Conservation (phyloP, 352 stramenopile genomes). For the Phytophthora sp. region DNA sequence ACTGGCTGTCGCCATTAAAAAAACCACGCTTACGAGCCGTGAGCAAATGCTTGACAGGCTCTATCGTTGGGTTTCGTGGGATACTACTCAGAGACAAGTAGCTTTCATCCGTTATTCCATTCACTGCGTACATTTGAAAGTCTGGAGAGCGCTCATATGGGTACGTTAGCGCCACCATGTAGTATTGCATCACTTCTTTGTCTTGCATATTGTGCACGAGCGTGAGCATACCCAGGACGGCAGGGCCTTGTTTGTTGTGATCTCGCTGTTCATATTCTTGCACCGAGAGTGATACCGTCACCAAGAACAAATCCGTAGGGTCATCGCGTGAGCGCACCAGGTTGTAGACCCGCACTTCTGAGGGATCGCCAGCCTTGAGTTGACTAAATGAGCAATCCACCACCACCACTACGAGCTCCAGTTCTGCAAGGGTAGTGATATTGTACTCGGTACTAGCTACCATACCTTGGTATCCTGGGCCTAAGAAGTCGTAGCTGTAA, state of each 20-base stretch:
- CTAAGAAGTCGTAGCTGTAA: constrained; percentile 44
- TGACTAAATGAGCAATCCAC: constrained; percentile 44
- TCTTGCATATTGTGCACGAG: constrained; percentile 31
- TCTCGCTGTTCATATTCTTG: constrained; percentile 33
- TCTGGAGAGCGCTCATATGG: constrained; percentile 29
- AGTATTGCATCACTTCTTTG: constrained; percentile 19
- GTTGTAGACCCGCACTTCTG: constrained; percentile 29
- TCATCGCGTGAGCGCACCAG: constrained; percentile 26
- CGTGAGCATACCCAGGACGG: constrained; percentile 27
- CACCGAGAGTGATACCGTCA: constrained; percentile 32
- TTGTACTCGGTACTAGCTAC: constrained; percentile 37
- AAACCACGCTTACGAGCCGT: constrained; percentile 38
- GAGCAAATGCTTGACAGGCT: constrained; percentile 33
- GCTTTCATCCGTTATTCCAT: constrained; percentile 20
- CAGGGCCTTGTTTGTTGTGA: constrained; percentile 22
- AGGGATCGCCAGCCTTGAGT: constrained; percentile 15
- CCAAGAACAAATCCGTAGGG: constrained; percentile 12
- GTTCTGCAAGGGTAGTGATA: constrained; percentile 25
- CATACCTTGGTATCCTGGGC: constrained; percentile 21
- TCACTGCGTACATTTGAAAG: constrained; percentile 32
- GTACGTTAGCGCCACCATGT: constrained; percentile 31
- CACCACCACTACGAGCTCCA: constrained; percentile 42
- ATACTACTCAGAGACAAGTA: constrained; percentile 23
- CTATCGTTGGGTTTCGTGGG: background rate
- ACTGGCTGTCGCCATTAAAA: constrained; percentile 34